phyloP scores from a whole-genome alignment of 2,329 filamentous ascomycete genomes.

The Colletotrichum lentis region DNA sequence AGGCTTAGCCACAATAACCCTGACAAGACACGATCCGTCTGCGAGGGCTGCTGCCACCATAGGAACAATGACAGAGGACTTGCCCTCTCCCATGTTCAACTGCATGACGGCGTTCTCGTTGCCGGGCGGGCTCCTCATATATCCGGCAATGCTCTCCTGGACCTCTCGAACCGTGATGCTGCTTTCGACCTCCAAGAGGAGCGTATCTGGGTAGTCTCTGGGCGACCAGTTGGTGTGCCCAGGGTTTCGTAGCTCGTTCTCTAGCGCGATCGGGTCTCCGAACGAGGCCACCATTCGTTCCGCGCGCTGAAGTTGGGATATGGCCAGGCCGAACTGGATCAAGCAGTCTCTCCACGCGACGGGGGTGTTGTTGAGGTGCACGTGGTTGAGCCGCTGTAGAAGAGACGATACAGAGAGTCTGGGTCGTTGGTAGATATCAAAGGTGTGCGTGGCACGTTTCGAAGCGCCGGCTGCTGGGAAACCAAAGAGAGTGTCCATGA shows the following conservation, averaged over 20 bases:
- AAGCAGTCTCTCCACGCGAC: constrained; percentile 49
- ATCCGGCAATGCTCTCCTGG: constrained; percentile 64
- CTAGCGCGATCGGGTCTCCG: constrained; percentile 44
- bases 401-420: background rate
- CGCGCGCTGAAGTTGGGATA: constrained; percentile 54
- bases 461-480: background rate
- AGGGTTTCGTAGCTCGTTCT: constrained; percentile 55
- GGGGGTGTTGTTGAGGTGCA: constrained; percentile 43
- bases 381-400: constrained; percentile 7
- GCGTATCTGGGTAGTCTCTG: constrained; percentile 61
- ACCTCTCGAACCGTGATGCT: constrained; percentile 67
- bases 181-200: constrained; percentile 72
- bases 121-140: constrained; percentile 59
- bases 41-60: constrained; percentile 65
- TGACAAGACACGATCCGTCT: constrained; percentile 58
- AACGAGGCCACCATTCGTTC: constrained; percentile 48
- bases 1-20: constrained; percentile 69
- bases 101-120: constrained; percentile 65
- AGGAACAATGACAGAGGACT: constrained; percentile 74
- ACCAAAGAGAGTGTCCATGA: background rate
- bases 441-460: background rate
- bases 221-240: constrained; percentile 67
- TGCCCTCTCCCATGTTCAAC: constrained; percentile 77
- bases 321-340: constrained; percentile 50
- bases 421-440: background rate